These are phyloP conservation scores for Orychophragmus violaceus DNA, from an alignment of 345 rosid species.

Conservation along the genomic window DNA sequence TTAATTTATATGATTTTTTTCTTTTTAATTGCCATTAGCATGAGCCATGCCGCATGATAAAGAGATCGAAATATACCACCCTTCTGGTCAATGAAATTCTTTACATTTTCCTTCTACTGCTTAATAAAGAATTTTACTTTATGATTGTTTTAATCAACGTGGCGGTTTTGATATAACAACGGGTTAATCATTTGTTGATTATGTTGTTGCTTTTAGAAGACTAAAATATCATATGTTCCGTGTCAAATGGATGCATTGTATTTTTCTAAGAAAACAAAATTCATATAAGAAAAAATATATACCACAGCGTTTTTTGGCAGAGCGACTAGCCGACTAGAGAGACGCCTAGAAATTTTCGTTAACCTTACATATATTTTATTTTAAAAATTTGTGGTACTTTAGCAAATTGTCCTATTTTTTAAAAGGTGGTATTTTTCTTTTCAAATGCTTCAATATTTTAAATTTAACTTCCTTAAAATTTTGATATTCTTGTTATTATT, in stretches of 20 bases:
- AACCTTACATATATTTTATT: neutral
- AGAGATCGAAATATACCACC: neutral
- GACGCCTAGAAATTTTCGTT: no score
- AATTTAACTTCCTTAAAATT: no score
- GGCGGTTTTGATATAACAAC: neutral
- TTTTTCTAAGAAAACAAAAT: no score
- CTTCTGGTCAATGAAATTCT: no score
- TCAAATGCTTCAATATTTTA: no score
- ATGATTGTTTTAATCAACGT: neutral
- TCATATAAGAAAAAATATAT: neutral
- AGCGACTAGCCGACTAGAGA: no score
- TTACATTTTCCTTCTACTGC: no score
- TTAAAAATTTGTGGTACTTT: neutral
- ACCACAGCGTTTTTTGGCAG: neutral
- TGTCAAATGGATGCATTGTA: neutral
- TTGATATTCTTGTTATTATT: no score
- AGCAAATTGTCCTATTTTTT: no score
- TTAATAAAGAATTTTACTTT: no score
- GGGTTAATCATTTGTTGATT: neutral
- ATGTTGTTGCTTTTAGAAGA: neutral
- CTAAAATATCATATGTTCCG: neutral
- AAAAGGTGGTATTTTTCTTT: no score
- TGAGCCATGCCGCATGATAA: neutral
- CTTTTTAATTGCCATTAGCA: neutral
- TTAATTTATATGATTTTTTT: no score